Conservation (phyloP, 306 rosid genomes). For the Dalbergia cultrata region DNA sequence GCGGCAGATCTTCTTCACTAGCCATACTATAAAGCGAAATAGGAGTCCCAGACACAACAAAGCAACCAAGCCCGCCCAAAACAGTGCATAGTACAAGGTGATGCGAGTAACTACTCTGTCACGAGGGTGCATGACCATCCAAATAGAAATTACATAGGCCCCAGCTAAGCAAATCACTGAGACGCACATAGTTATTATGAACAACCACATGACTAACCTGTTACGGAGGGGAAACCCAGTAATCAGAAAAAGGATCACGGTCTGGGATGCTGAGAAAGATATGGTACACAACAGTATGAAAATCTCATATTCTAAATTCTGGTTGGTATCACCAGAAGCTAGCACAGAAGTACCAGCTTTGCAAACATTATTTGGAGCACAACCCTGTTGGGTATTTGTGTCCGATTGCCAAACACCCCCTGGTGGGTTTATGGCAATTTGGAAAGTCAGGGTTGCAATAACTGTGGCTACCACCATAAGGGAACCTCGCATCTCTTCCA, state of each 20-base stretch:
- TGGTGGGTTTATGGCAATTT: conserved; percentile 43
- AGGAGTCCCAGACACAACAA: background rate
- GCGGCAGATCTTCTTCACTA: background rate
- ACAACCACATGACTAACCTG: conserved; percentile 19
- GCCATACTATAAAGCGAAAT: conserved; percentile 9
- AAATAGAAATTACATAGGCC: conserved; percentile 19
- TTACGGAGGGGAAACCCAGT: conserved; percentile 34
- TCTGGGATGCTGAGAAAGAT: conserved; percentile 45
- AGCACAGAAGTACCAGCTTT: conserved; percentile 47
- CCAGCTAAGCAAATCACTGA: conserved; percentile 21
- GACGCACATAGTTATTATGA: conserved; percentile 6
- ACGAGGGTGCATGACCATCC: conserved; percentile 6
- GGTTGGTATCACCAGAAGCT: background rate
- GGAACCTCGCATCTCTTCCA: conserved; percentile 42
- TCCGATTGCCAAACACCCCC: conserved; percentile 52
- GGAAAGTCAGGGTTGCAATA: conserved; percentile 44
- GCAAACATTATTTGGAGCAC: background rate
- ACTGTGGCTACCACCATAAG: conserved; percentile 49
- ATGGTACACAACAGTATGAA: conserved; percentile 39
- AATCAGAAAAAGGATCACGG: conserved; percentile 25
- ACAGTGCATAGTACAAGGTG: background rate
- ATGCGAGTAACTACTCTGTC: accelerated
- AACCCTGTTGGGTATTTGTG: background rate
- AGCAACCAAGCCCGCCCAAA: conserved; percentile 1
- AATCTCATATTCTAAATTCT: background rate